Conservation (phyloP, 306 rosid genomes). For the Rosa persica region DNA sequence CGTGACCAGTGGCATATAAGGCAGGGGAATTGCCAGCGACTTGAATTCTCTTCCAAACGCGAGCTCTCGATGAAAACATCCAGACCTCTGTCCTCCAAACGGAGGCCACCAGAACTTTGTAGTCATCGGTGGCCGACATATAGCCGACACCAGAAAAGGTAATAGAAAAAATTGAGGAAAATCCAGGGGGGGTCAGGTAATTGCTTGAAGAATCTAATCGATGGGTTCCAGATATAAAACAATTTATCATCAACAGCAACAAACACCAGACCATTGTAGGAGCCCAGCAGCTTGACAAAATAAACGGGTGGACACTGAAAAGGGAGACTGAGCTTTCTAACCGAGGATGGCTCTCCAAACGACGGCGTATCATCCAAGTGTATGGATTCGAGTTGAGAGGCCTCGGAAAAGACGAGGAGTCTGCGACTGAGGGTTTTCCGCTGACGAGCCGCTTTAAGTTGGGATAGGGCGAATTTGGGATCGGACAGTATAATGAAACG, state of each 20-base stretch:
- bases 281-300: background rate
- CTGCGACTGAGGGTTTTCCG: background rate
- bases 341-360: background rate
- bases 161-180: background rate
- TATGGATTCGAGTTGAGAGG: background rate
- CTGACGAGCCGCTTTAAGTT: background rate
- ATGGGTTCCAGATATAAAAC: background rate
- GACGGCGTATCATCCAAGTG: background rate
- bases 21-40: too few species aligned
- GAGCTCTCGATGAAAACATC: background rate
- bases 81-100: too few species aligned
- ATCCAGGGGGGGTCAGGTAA: background rate
- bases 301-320: background rate
- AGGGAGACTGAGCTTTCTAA: background rate
- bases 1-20: too few species aligned
- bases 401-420: background rate
- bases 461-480: background rate
- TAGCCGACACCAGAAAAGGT: background rate
- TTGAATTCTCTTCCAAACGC: background rate
- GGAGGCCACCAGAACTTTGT: background rate
- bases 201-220: background rate
- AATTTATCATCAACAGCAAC: background rate
- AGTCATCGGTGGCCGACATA: background rate
- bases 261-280: background rate
- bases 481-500: background rate